Evolutionary conservation across 768 basidiomycete genomes (phyloP), one percentile per base, ranked within the genome.

Genomic region (Boletus tomentosulus): DNA sequence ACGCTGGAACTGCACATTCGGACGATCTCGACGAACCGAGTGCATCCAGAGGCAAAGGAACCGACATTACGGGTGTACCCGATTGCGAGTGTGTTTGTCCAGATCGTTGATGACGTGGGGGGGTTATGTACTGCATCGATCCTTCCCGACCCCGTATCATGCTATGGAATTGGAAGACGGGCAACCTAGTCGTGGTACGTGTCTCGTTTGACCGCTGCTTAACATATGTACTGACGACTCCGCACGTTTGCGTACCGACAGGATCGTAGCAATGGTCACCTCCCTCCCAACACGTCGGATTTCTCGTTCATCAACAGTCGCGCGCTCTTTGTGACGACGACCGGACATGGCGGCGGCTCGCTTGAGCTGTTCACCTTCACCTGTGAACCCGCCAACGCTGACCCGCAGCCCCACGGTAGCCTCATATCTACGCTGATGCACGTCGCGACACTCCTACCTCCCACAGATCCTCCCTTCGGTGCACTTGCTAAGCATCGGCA

Each of bases 121-220:
- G 76, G 5, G 63, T 81, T 46, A 77, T 79, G 64, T 73, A 73
- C 50, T 73, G 69, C 60, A 46, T 66, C 33, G 62, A 69, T 16
- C 53, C 60, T 0, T 37, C 51, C 0, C 50, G 48, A 22, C 63
- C 74, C 10, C 65, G 58, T 10, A 68, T 70, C 25, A 55, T 58
- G n/a, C 43, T 65, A 27, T 84, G 80, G 80, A 77, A 81, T 49
- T 84, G 83, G 83, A 73, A 64, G 53, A 74, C 69, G 0, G 79
- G 77, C 0, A 56, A 62, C 11, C 11, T 68, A 10, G 57, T 81
- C 39, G 70, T 76, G 46, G 82, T 82, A 58, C 38, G 78, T 71
- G 31, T 13, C 25, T 38, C 27, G 19, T 9, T 6, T 16, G 9
- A 42, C 41, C 10, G 4, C 24, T 3, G 19, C 16, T 13, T 39